Percentiles rank a stretch among this genome's conserved stretches.
These are phyloP conservation scores for Endoconidiophora laricicola DNA, from an alignment of 2,329 filamentous ascomycete genomes.

Conservation along the genomic window DNA sequence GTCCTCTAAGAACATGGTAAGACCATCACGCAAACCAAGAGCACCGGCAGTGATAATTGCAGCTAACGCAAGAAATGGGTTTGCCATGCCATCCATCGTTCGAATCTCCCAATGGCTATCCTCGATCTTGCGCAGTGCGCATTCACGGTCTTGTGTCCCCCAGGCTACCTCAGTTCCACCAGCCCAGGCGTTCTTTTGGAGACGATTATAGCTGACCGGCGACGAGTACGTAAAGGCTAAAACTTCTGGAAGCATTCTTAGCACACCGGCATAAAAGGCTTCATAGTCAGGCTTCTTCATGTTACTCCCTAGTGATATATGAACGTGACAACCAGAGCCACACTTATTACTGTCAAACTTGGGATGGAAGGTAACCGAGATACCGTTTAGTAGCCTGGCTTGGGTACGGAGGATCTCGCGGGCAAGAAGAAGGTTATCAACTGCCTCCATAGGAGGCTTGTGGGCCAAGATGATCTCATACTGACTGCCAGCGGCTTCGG, in stretches of 20 bases:
- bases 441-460: constrained; percentile 44
- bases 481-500: constrained; percentile 57
- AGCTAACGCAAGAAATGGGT: constrained; percentile 48
- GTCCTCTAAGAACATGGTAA: constrained; percentile 32
- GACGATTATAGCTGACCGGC: constrained; percentile 50
- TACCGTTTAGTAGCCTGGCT: constrained; percentile 38
- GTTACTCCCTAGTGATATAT: constrained; percentile 39
- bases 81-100: constrained; percentile 61
- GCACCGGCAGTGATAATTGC: constrained; percentile 20
- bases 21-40: not conserved
- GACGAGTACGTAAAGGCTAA: constrained; percentile 52
- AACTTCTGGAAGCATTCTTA: constrained; percentile 49
- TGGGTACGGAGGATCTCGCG: constrained; percentile 51
- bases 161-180: constrained; percentile 66
- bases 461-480: constrained; percentile 61
- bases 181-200: constrained; percentile 54
- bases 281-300: not conserved
- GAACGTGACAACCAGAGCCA: constrained; percentile 52
- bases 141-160: constrained; percentile 69
- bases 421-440: constrained; percentile 55
- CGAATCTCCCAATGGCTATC: constrained; percentile 63
- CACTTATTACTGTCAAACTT: constrained; percentile 42
- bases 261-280: constrained; percentile 56
- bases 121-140: constrained; percentile 51
- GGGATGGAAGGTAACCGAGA: constrained; percentile 57